Evolutionary conservation across 2,329 filamentous ascomycete species (phyloP), one percentile per base, ranked within the genome.

Genomic region (Curvularia verruculosa): DNA sequence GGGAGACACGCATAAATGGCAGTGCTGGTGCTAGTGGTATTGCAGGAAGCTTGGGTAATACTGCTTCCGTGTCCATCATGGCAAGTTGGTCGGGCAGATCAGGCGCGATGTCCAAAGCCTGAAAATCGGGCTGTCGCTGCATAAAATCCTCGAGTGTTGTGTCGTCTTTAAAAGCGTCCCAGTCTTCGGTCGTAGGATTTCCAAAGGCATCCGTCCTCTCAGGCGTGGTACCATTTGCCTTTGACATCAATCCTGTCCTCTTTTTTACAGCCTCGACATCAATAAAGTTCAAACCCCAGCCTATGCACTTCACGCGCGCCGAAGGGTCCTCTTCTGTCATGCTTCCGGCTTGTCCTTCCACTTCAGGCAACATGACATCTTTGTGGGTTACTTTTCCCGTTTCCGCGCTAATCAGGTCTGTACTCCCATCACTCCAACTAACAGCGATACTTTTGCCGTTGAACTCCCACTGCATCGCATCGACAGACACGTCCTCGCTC

Each of bases 371-470:
- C 54, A 53, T 61, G 9, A 71, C 56, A 55, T 65, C 76, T 68
- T 89, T 86, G 73, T 95, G 89, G 19, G 92, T 87, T 12, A 89
- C 85, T 77, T 94, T 96, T 74, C 87, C 90, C 66, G 87, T 93
- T 74, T 95, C 92, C 21, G 92, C 79, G 58, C 89, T 90, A 73
- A 94, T 84, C 34, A 96, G 79, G 56, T 91, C 87, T 19, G 95
- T 85, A 6, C 85, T 85, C 26, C 90, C 90, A 79, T 96, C 91
- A 65, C 85, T 91, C 87, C 91, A 96, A 44, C 87, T 91, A 13
- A 95, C 86, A 13, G 92, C 92, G 52, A 97, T 83, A 40, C 91
- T 87, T 60, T 91, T 89, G 8, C 89, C 80, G 56, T 82, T 80
- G 34, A 76, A 77, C 59, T 81, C 80, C 81, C 81, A 83, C 36